Conservation (phyloP, 331 rosid genomes). For the Acacia pycnantha region DNA sequence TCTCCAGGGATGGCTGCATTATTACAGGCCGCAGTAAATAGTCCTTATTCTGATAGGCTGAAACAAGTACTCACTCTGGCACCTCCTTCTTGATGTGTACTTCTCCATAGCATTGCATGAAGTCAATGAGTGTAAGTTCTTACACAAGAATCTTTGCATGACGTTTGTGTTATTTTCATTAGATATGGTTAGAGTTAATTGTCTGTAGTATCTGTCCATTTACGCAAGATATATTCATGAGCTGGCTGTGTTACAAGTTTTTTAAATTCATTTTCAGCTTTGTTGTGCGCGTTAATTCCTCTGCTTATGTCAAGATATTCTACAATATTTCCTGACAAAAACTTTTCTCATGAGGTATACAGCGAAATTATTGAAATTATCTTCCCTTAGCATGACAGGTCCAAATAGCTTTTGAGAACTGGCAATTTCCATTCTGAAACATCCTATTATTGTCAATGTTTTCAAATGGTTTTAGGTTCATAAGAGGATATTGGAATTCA, state of each 20-base stretch:
- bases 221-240: constrained; percentile 16
- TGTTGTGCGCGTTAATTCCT: constrained; percentile 90
- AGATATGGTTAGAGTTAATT: constrained; percentile 5
- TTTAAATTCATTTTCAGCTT: constrained; percentile 64
- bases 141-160: constrained; percentile 22
- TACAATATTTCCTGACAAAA: constrained; percentile 81
- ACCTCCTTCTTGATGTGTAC: constrained; percentile 82
- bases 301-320: constrained; percentile 87
- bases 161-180: constrained; percentile 23
- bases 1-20: constrained; percentile 80
- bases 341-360: constrained; percentile 71
- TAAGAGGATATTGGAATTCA: constrained; percentile 81
- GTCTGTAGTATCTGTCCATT: background rate
- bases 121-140: constrained; percentile 77
- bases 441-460: constrained; percentile 11
- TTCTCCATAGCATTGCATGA: constrained; percentile 65
- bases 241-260: constrained; percentile 11
- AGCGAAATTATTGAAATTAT: constrained; percentile 13
- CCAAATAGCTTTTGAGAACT: constrained; percentile 15
- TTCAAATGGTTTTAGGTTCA: constrained; percentile 58
- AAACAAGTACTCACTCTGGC: constrained; percentile 63
- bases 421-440: background rate
- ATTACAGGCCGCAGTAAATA: constrained; percentile 61
- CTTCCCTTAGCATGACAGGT: background rate
- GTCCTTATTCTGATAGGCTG: constrained; percentile 80